These are phyloP conservation scores for Talaromyces atroroseus DNA, from an alignment of 2,329 filamentous ascomycete species.

Conservation along the genomic window DNA sequence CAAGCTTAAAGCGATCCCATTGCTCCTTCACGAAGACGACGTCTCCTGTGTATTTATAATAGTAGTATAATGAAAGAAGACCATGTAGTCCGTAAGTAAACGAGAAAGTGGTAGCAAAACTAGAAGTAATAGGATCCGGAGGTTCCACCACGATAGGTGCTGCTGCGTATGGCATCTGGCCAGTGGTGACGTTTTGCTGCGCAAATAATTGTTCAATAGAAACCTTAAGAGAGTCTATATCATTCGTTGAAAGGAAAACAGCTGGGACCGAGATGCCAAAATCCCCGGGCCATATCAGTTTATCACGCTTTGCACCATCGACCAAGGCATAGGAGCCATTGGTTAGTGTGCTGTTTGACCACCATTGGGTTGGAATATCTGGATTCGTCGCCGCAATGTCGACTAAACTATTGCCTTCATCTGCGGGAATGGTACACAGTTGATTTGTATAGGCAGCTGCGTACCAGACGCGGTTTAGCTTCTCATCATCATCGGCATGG, in stretches of 20 bases:
- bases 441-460: constrained; percentile 47
- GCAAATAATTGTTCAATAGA: constrained; percentile 46
- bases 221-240: constrained; percentile 47
- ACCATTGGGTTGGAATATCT: neutral
- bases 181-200: constrained; percentile 37
- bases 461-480: constrained; percentile 54
- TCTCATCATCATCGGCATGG: constrained; percentile 42
- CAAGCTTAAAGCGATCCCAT: constrained; percentile 43
- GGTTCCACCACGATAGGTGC: constrained; percentile 32
- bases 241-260: constrained; percentile 51
- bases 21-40: constrained; percentile 34
- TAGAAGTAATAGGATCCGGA: constrained; percentile 9
- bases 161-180: constrained; percentile 49
- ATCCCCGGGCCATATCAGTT: constrained; percentile 56
- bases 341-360: constrained; percentile 11
- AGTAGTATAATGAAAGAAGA: constrained; percentile 42
- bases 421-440: constrained; percentile 27
- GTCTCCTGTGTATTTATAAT: constrained; percentile 42
- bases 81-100: constrained; percentile 54
- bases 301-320: constrained; percentile 39
- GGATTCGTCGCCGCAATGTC: neutral
- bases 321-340: constrained; percentile 30
- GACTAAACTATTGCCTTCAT: constrained; percentile 16
- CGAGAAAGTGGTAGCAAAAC: constrained; percentile 22
- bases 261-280: constrained; percentile 53